Base-by-base conservation (phyloP, 257 asterid genomes). In the Parsonsia alboflavescens region DNA sequence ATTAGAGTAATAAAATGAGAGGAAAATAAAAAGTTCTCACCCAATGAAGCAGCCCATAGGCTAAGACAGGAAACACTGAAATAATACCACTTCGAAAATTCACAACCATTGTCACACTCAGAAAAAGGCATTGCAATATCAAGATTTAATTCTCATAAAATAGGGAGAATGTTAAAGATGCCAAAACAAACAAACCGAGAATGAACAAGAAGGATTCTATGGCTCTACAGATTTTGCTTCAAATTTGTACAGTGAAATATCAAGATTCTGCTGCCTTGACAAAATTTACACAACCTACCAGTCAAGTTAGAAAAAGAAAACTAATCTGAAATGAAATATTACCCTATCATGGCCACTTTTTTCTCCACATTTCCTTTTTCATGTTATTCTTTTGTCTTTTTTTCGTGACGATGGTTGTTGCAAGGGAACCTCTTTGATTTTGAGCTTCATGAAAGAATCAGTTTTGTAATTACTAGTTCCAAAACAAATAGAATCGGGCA, bases 381-480 rank as follows among this genome's bases (percentile, higher is more conserved):
- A 58, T 9, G 65, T 36, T 62, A 15, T 61, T 12, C 9, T 62
- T 33, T 11, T 13, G 1, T 62, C 44, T 62, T 62, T 16, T 61
- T 48, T 33, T 4, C 16, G 12, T 6, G 6, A 24, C 7, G 16
- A 16, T 2, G 11, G 46, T 41, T 64, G 13, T 15, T 28, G 7
- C 15, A 1, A 11, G 67, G 21, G 44, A 13, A 28, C 30, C 9
- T 17, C 19, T 41, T 64, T 2, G 17, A 2, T 17, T 64, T 16
- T 39, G 49, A 36, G 11, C 68, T 62, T 62, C 68, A 62, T 62
- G 45, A 64, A 65, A 65, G 15, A 65, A 65, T 36, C 70, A 39
- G 30, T 7, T 39, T 19, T 39, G 28, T 17, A 63, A 39, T 59
- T 64, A 64, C 39, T 64, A 19, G n/a, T 64, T 39, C 11, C 16